phyloP scores from a whole-genome alignment of 805 yeast genomes.

The Candida wancherniae region DNA sequence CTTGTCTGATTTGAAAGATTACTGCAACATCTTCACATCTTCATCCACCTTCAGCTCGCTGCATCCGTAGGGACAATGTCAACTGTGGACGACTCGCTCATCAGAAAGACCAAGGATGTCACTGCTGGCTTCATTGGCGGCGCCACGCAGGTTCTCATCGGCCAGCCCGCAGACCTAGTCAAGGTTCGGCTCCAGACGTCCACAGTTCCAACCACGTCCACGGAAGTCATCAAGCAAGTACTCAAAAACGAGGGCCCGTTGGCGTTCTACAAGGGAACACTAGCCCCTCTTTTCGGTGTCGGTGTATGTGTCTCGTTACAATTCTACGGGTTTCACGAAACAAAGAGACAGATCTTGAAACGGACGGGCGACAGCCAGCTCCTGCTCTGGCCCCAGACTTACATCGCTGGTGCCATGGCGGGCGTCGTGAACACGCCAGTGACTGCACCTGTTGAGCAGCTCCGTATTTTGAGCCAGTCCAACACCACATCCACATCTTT shows the following conservation, averaged over 20 bases:
- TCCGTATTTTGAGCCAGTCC: conserved; percentile 57
- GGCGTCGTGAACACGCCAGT: conserved; percentile 63
- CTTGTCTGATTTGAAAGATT: conserved; percentile 14
- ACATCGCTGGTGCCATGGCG: conserved; percentile 59
- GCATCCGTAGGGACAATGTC: no score
- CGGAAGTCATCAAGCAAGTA: conserved; percentile 32
- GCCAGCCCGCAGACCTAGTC: conserved; percentile 44
- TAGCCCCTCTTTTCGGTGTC: conserved; percentile 42
- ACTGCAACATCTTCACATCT: no score
- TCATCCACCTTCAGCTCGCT: no score
- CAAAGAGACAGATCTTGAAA: conserved; percentile 51
- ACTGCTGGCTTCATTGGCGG: conserved; percentile 45
- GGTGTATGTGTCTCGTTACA: conserved; percentile 62
- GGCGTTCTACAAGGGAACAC: conserved; percentile 43
- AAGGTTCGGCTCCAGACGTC: conserved; percentile 41
- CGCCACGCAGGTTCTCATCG: conserved; percentile 43
- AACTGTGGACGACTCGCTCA: conserved; percentile 32
- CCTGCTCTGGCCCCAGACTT: conserved; percentile 52
- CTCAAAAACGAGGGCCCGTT: conserved; percentile 37
- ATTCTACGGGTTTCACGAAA: conserved; percentile 67
- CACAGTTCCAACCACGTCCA: conserved; percentile 24
- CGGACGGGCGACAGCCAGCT: conserved; percentile 26
- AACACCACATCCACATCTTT: conserved; percentile 28
- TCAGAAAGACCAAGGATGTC: conserved; percentile 37
- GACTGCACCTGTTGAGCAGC: conserved; percentile 62